Base-by-base conservation (phyloP, 768 basidiomycete genomes). In the Boletus bicolor region DNA sequence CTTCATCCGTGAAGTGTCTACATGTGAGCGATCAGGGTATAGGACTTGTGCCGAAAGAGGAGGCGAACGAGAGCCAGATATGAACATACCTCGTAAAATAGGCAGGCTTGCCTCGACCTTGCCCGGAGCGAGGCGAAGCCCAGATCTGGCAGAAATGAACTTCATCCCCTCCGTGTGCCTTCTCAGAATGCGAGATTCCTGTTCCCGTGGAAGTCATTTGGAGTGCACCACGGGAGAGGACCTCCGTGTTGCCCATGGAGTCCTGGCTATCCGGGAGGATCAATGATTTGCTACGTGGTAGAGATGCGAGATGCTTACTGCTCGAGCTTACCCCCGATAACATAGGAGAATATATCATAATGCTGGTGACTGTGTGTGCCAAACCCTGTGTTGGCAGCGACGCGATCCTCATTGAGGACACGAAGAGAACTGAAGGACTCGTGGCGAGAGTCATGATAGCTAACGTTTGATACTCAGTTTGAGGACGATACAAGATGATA, bases 381-480 rank as follows among this genome's bases (percentile, higher is more conserved):
- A 60, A 98, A 98, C 0, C 96, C 96, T 17, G 83, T 86, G 17
- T 72, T 64, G 7, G 87, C 74, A 5, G 79, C 80, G 39, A 95
- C 89, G n/a, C 91, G 85, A 63, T 93, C 92, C 71, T 97, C 94
- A 73, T 97, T 97, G 71, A 98, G 86, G 36, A 98, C 91, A 9
- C 94, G 83, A 1, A 98, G 81, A 15, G 82, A 64, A 2, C 94
- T 91, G 60, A 83, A 95, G 2, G 75, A 72, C 44, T 83, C 76
- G 59, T 85, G 84, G 1, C 73, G 51, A 8, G 66, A 59, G 44
- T 87, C 85, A 39, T 82, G 77, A 67, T 93, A 96, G 64, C 81
- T 85, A 15, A 35, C 12, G 44, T 32, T 36, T 10, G 26, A 7
- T 32, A 12, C 15, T 58, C 7, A 51, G 19, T 32, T 53, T 7